Base-by-base conservation (phyloP, 2,329 filamentous ascomycete genomes). In the Coniochaeta sp. region DNA sequence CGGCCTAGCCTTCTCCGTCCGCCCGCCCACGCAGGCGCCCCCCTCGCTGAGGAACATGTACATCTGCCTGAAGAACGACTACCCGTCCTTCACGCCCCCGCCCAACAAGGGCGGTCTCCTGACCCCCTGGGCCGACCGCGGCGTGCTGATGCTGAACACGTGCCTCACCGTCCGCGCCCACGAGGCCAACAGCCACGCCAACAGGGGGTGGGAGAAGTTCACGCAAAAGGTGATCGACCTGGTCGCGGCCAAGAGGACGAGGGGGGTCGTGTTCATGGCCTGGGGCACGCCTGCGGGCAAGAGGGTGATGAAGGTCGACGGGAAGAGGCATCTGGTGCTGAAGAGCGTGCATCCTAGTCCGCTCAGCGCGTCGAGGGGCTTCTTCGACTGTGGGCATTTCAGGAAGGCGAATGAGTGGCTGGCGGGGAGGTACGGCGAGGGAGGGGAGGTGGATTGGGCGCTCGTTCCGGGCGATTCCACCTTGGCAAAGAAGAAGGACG, bases 1-100 rank as follows among this genome's bases (percentile, higher is more conserved):
- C 74, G 95, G 95, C 50, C 87, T 99, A 62, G 93, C 90, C 72
- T 99, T 99, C 81, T 96, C 91, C 56, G 93, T 98, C 60, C 90
- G 90, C 11, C 88, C 93, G 3, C 95, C 95, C 0, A 96, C 91
- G 0, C 85, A 85, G 4, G 91, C 93, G 1, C 95, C 95, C 0
- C 93, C 93, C 0, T 96, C 91, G 1, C 86, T 99, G 17, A 85
- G 86, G 68, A 99, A 99, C 77, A 97, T 99, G 77, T 99, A 96
- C 80, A 92, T 82, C 50, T 89, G 87, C 12, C 84, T 99, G 60
- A 87, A 89, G 70, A 92, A 89, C 60, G 93, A 98, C 76, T 98
- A 96, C 71, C 92, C 93, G 0, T 34, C 28, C 31, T 97, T 96
- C 74, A 76, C 79, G 56, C 76, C 85, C 3, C 95, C 93, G 0